Evolutionary conservation across 805 yeast genomes (phyloP), one percentile per base, ranked within the genome.

Genomic region (Starmerella cellae): DNA sequence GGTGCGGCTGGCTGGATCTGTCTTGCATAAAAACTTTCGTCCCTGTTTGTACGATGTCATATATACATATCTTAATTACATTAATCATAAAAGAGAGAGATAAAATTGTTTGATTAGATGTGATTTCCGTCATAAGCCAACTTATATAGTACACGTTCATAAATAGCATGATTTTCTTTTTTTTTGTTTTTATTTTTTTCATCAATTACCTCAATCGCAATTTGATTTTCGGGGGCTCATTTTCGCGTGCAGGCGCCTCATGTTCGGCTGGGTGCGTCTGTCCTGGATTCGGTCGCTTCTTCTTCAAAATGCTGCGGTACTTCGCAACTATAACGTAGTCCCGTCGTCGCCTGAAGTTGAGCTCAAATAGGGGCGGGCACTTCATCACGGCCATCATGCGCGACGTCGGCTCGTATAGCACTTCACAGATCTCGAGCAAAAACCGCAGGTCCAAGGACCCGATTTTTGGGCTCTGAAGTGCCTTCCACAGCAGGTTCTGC

Each of bases 331-430:
- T 63, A 38, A 47, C n/a, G 38, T 39, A 53, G 30, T 47, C 53
- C 14, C 45, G 42, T 31, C 65, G 65, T 3, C 77, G 77, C 21
- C 64, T 70, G 0, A 84, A 82, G 6, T 72, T 74, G 20, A 91
- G 64, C 49, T 73, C 74, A 55, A 74, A 77, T 40, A 75, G 75
- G 50, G 76, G 69, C 2, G 95, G 95, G 13, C 76, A 61, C 5
- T 75, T 70, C 19, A 85, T 61, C 3, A 63, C 69, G 2, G 84
- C 84, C n/a, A 71, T 55, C 35, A 77, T 69, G 2, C 74, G 66
- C 48, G 80, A 77, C 24, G 64, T 60, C 5, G 85, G 73, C 31
- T 70, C 70, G 52, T 74, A 82, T 22, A 88, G 60, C 8, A 88
- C 70, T 33, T 75, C 74, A 40, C 82, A 66, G 3, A 82, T 54